phyloP scores from a whole-genome alignment of 306 rosid genomes.

The Lathyrus sativus region DNA sequence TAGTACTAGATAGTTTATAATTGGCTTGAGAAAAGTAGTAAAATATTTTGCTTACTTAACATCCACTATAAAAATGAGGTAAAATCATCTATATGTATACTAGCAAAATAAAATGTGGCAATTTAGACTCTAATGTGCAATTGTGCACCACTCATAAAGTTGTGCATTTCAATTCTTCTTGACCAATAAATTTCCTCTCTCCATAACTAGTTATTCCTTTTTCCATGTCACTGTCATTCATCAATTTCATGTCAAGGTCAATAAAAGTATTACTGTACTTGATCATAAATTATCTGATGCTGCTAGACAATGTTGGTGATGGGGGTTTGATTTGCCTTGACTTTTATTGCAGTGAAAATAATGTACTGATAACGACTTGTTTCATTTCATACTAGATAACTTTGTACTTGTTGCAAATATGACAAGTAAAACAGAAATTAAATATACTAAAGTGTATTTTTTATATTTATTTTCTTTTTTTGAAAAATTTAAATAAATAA shows the following conservation, averaged over 20 bases:
- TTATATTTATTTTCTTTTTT: too few species aligned
- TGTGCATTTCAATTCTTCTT: neutral
- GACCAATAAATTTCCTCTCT: neutral
- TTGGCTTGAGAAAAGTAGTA: neutral
- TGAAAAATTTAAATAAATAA: too few species aligned
- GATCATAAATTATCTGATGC: neutral
- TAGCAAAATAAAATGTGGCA: too few species aligned
- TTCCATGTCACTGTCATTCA: neutral
- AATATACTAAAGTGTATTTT: too few species aligned
- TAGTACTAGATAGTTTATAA: neutral
- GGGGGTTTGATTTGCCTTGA: slow-evolving; percentile 14
- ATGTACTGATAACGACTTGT: neutral
- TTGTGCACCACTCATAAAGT: neutral
- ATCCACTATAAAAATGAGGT: neutral
- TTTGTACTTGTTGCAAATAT: too few species aligned
- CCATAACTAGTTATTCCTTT: neutral
- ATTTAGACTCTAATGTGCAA: neutral
- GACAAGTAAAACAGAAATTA: too few species aligned
- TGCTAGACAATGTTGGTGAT: slow-evolving; percentile 11
- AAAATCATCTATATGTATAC: neutral
- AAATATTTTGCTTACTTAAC: neutral
- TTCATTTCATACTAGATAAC: too few species aligned
- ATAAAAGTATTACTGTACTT: neutral
- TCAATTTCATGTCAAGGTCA: neutral
- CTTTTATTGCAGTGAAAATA: neutral